Evolutionary conservation across 495 filamentous ascomycete genomes (phyloP).

Genomic region (Friedmanniomyces simplex): DNA sequence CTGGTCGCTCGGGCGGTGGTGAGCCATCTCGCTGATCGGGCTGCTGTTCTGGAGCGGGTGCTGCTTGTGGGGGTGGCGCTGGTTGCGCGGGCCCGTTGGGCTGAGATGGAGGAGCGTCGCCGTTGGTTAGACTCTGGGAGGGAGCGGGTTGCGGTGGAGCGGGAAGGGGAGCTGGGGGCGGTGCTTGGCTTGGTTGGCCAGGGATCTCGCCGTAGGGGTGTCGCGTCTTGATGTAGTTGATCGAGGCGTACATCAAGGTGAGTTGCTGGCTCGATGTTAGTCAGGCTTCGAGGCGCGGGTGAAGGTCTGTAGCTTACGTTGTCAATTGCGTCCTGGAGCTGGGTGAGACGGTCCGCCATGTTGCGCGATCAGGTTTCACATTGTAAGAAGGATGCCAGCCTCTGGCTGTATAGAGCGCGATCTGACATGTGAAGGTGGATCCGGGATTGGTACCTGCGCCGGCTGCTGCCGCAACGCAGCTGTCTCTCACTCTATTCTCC

Average conservation of each 20-base stretch:
- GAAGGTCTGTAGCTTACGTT: conserved; percentile 46
- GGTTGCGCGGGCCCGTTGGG: conserved; percentile 5
- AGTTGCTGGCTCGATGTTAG: conserved; percentile 50
- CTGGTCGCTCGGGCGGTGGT: conserved; percentile 43
- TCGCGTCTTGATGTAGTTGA: conserved; percentile 73
- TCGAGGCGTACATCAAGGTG: conserved; percentile 77
- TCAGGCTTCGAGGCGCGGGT: background rate
- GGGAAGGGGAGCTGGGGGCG: conserved; percentile 21
- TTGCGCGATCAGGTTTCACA: background rate
- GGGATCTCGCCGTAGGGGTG: conserved; percentile 62
- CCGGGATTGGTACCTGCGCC: background rate
- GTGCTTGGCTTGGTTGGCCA: conserved; percentile 43
- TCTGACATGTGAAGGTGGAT: background rate
- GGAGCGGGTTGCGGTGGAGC: conserved; percentile 8
- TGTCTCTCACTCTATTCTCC: background rate
- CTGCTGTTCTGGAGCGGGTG: background rate
- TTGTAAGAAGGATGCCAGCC: too few species aligned
- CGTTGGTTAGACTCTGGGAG: conserved; percentile 22
- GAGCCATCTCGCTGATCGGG: conserved; percentile 1
- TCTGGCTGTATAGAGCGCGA: too few species aligned
- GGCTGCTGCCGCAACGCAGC: background rate
- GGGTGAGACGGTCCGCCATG: conserved; percentile 88
- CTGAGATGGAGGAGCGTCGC: conserved; percentile 6
- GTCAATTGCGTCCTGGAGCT: conserved; percentile 90
- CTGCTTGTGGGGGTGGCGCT: background rate